phyloP scores from a whole-genome alignment of 441 rosid genomes.

The Kokia cookei region DNA sequence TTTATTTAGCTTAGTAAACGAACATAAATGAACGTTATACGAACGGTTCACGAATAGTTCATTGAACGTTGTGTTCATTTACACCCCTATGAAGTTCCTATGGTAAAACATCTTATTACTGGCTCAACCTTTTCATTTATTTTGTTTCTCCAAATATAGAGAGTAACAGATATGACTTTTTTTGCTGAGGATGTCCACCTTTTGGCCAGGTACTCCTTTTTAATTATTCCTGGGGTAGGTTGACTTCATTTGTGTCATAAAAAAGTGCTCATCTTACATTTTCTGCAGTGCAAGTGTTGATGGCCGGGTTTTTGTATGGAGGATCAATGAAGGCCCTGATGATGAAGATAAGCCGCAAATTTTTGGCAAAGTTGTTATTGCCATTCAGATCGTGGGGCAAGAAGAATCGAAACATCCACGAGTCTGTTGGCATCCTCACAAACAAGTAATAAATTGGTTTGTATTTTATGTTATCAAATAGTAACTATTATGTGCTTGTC shows the following conservation, averaged over 20 bases:
- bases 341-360: conserved; percentile 51
- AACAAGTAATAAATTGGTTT: conserved; percentile 32
- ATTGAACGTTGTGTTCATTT: too few relatives aligned
- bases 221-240: neutral
- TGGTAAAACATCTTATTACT: neutral
- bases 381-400: conserved; percentile 34
- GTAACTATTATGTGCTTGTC: neutral
- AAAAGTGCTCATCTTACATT: neutral
- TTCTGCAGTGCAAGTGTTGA: conserved; percentile 46
- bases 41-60: too few relatives aligned
- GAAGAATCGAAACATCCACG: conserved; percentile 40
- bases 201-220: conserved; percentile 38
- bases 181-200: conserved; percentile 56
- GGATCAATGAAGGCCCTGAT: conserved; percentile 45
- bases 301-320: conserved; percentile 43
- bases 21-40: too few relatives aligned
- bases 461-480: neutral
- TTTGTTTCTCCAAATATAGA: conserved; percentile 19
- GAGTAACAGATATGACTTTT: conserved; percentile 51
- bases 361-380: conserved; percentile 33
- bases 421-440: conserved; percentile 56
- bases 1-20: too few relatives aligned
- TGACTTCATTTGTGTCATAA: neutral
- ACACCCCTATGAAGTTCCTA: neutral
- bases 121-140: neutral